Percentiles rank a stretch among this genome's conserved stretches.
Evolutionary conservation across 441 rosid species (phyloP).

Genomic region (Euphorbia celastroides): DNA sequence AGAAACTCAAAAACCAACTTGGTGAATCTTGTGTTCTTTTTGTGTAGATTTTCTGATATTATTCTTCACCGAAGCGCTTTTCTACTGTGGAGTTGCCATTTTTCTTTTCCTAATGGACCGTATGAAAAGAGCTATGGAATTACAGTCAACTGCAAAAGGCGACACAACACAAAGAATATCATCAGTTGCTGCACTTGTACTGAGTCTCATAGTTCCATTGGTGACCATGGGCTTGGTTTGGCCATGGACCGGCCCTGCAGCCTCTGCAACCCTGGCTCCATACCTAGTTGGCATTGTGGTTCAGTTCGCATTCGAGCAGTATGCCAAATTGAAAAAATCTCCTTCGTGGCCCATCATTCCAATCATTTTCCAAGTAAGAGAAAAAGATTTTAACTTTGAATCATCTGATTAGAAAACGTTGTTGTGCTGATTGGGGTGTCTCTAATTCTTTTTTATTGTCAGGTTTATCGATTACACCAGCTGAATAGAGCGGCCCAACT

Average conservation of each 20-base stretch:
- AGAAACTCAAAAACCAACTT: no score
- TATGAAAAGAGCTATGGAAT: conserved; percentile 42
- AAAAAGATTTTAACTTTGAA: background rate
- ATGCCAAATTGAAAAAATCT: conserved; percentile 60
- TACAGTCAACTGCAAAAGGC: conserved; percentile 20
- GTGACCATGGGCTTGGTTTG: conserved; percentile 98
- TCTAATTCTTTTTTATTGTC: conserved; percentile 14
- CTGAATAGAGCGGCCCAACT: conserved; percentile 93
- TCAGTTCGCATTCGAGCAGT: conserved; percentile 93
- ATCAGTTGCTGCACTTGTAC: conserved; percentile 74
- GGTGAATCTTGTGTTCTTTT: conserved; percentile 14
- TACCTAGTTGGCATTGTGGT: conserved; percentile 89
- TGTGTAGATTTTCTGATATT: conserved; percentile 91
- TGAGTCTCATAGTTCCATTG: conserved; percentile 88
- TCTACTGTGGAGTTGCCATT: conserved; percentile 76
- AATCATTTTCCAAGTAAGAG: conserved; percentile 77
- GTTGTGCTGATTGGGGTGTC: no score
- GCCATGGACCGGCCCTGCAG: conserved; percentile 99
- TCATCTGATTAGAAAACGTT: no score
- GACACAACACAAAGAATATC: conserved; percentile 53
- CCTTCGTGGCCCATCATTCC: conserved; percentile 83
- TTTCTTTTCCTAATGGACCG: conserved; percentile 67
- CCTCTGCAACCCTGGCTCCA: conserved; percentile 98
- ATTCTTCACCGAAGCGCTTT: conserved; percentile 96
- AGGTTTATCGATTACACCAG: conserved; percentile 97